Base-by-base conservation (phyloP, 2,329 filamentous ascomycete genomes). In the Tricladium varicosporioides region DNA sequence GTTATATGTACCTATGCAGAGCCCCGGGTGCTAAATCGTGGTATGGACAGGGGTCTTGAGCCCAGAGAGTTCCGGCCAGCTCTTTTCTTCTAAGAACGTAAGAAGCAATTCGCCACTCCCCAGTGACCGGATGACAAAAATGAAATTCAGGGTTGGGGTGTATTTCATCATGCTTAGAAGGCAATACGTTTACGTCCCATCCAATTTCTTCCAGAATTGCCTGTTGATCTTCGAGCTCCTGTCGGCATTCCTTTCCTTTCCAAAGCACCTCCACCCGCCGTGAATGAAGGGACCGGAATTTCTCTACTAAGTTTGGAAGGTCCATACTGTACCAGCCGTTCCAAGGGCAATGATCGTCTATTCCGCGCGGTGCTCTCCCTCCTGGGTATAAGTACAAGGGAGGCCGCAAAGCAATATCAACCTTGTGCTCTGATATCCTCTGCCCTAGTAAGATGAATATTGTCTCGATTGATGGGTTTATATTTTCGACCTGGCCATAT, bases 401-500 rank as follows among this genome's bases (percentile, higher is more conserved):
- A 32, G 50, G 36, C 14, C 33, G 45, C 53, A 55, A 50, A 11
- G 33, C 33, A 40, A 55, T 55, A 5, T 46, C 50, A 33, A 49
- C 2, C 18, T 55, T 50, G 31, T 45, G 33, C 16, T 32, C 18
- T 5, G 47, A 49, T 44, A 22, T 15, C 18, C 14, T 49, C n/a
- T 33, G 53, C 14, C 53, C 53, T 14, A 55, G 53, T n/a, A 50
- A 36, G 50, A 49, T 14, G 44, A 55, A 55, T 45, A 50, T 50
- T 27, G 18, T 55, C 46, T 55, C 53, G 18, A 55, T 16, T n/a
- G 53, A 46, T 33, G 45, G 47, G 18, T 55, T 55, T 5, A 55
- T 42, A 40, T 55, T 55, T 2, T 55, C 53, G 14, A 49, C 53
- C 46, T 2, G 46, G 8, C 36, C 53, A 49, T 47, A 44, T 33